phyloP scores from a whole-genome alignment of 2,329 filamentous ascomycete genomes.

The Ceratocystis destructans region DNA sequence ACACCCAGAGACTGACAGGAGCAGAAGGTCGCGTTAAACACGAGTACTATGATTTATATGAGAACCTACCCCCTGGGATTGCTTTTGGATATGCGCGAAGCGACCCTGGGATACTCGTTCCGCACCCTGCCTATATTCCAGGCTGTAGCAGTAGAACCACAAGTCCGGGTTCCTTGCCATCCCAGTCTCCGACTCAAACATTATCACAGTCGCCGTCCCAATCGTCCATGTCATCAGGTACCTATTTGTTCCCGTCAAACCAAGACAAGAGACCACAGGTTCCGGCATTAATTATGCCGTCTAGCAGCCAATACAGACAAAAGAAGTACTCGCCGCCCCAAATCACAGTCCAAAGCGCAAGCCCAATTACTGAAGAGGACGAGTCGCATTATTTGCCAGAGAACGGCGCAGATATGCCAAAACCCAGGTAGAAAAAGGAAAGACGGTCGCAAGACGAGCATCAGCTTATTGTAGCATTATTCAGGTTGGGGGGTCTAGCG shows the following conservation, averaged over 20 bases:
- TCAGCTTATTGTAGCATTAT: not conserved
- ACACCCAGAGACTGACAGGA: not conserved
- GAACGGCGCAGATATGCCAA: not conserved
- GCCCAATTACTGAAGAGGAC: constrained; percentile 23
- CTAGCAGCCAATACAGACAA: constrained; percentile 29
- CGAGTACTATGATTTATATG: not conserved
- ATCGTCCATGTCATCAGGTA: not conserved
- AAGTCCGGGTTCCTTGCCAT: constrained; percentile 19
- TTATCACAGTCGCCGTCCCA: not conserved
- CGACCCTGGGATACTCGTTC: constrained; percentile 23
- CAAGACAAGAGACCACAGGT: constrained; percentile 21
- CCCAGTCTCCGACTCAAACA: constrained; percentile 3
- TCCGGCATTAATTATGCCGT: constrained; percentile 28
- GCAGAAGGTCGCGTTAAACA: not conserved
- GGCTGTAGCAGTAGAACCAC: constrained; percentile 25
- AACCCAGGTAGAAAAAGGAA: not conserved
- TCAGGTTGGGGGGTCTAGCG: not conserved
- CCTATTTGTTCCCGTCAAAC: constrained; percentile 14
- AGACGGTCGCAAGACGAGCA: not conserved
- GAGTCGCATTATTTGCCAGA: constrained; percentile 16
- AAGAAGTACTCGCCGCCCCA: constrained; percentile 31
- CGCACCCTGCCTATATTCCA: constrained; percentile 37
- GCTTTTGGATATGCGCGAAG: not conserved
- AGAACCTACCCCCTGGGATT: not conserved
- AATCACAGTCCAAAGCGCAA: constrained; percentile 23